Evolutionary conservation across 2,329 filamentous ascomycete genomes (phyloP), one percentile per base, ranked within the genome.

Genomic region (Magnaporthales sp.): DNA sequence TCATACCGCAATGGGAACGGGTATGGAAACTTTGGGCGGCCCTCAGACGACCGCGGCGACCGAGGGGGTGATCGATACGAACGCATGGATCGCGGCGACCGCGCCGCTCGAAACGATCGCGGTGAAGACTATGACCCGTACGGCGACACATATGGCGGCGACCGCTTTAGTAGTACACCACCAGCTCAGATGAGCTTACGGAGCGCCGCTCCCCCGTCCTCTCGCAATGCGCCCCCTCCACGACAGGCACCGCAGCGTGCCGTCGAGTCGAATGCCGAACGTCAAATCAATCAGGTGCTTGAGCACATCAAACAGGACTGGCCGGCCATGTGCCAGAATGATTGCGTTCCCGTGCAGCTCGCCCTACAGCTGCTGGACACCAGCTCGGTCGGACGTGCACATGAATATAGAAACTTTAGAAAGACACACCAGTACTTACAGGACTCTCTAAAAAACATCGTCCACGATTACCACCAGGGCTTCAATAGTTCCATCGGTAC

Each of bases 401-500:
- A 93, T 75, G 92, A 96, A 72, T 94, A 97, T 76, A 85, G 84
- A 69, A 89, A 92, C 71, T 99, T 99, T 76, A 85, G 91, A 74
- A 83, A 90, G 70, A 93, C 92, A 62, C 92, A 97, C 76, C 83
- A 88, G 70, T 92, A 95, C 75, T 86, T 99, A n/a, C 93, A 99
- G 75, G 90, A 90, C 72, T 93, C 94, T 10, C 83, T 99, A 67
- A 97, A 97, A 77, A 88, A 89, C 38, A 97, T 99, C 72, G 95
- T 99, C 29, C 97, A 99, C 77, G 94, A 99, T 79, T 94, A 99
- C 75, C 94, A 99, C 75, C 95, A 99, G 77, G 96, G 95, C 62
- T 99, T 99, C 84, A 99, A 98, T 79, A 97, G 92, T 77, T 97
- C 94, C 64, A 98, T 99, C 70, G 95, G 94, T 77, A 98, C 94